Evolutionary conservation across 257 asterid genomes (phyloP).

Genomic region (Echium plantagineum): DNA sequence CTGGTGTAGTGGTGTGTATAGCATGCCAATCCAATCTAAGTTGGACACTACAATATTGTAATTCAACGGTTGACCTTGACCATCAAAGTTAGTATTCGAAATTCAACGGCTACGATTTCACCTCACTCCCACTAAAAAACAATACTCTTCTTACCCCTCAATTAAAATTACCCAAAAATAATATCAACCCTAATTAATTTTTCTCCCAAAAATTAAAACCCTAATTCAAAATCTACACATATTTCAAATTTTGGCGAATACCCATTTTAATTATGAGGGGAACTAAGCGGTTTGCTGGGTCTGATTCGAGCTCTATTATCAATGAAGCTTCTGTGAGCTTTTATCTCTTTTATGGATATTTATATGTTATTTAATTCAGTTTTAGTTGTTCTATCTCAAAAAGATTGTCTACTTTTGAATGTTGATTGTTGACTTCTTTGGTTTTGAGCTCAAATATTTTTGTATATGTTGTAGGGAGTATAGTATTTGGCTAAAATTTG

Average conservation of each 20-base stretch:
- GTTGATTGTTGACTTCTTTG: not conserved
- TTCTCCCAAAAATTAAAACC: constrained; percentile 22
- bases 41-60: too few species aligned
- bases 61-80: too few species aligned
- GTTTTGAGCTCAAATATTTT: not conserved
- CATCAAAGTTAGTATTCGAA: constrained; percentile 15
- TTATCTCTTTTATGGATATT: not conserved
- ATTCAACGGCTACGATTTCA: constrained; percentile 12
- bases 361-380: not conserved
- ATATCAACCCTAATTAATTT: constrained; percentile 3
- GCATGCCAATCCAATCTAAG: too few species aligned
- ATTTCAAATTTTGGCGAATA: not conserved
- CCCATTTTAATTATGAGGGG: constrained; percentile 49
- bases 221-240: constrained; percentile 13
- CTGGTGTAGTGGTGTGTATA: too few species aligned
- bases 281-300: constrained; percentile 57
- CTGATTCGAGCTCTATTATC: constrained; percentile 45
- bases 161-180: not conserved
- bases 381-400: not conserved
- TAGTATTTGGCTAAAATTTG: not conserved
- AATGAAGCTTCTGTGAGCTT: constrained; percentile 50
- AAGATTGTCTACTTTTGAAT: too few species aligned
- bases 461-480: not conserved
- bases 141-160: not conserved
- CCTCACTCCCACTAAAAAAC: too few species aligned